Percentiles rank a stretch among this genome's conserved stretches.
Conservation (phyloP, 805 yeast species). For the Candida silvatica region DNA sequence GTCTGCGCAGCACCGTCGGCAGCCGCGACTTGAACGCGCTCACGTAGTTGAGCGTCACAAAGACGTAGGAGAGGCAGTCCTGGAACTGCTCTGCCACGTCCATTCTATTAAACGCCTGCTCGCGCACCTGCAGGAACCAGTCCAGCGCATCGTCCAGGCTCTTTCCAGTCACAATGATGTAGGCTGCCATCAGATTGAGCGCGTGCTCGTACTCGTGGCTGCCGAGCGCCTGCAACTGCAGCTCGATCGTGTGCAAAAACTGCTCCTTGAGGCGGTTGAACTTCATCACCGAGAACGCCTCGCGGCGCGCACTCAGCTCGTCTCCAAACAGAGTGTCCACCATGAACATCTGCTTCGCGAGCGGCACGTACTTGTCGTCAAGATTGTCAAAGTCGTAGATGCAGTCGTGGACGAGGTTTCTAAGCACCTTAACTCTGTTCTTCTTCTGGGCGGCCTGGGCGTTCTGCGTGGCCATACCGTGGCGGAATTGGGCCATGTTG, state of each 20-base stretch:
- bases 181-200: constrained; percentile 17
- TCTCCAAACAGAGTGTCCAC: constrained; percentile 13
- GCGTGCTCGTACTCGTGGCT: constrained; percentile 24
- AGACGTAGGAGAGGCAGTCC: constrained; percentile 20
- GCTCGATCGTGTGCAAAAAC: constrained; percentile 12
- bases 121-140: constrained; percentile 18
- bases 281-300: constrained; percentile 10
- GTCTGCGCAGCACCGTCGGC: constrained; percentile 12
- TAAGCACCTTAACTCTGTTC: constrained; percentile 14
- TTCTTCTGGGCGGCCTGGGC: constrained; percentile 6
- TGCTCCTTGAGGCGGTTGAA: constrained; percentile 11
- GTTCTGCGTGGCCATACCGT: constrained; percentile 2
- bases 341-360: constrained; percentile 20
- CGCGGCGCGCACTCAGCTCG: constrained; percentile 7
- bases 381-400: constrained; percentile 8
- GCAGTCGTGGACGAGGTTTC: constrained; percentile 20
- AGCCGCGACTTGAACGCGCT: constrained; percentile 17
- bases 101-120: constrained; percentile 7
- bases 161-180: constrained; percentile 11
- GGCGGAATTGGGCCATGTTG: constrained; percentile 16
- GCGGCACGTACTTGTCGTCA: constrained; percentile 11
- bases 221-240: constrained; percentile 11
- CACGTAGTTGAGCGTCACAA: constrained; percentile 20
- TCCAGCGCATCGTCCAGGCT: constrained; percentile 15
- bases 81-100: constrained; percentile 13